These are phyloP conservation scores for Pleodorina starrii DNA, from an alignment of 139 green algal genomes.

Conservation along the genomic window DNA sequence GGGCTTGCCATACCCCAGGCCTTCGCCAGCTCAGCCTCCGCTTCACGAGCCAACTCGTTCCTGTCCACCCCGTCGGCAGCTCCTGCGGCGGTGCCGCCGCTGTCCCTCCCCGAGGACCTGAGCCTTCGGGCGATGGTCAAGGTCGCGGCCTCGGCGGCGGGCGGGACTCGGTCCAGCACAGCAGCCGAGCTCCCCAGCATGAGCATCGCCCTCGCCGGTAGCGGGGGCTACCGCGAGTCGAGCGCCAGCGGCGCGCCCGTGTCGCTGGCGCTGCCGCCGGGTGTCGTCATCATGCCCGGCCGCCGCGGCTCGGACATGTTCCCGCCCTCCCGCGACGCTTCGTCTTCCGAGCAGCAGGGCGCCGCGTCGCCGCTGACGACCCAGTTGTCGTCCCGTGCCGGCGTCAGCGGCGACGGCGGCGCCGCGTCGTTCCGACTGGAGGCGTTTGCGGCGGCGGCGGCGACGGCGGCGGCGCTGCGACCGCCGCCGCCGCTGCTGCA, in stretches of 20 bases:
- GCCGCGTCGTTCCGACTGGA: not conserved
- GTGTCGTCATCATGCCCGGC: not conserved
- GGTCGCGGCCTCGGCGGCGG: not conserved
- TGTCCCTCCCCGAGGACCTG: constrained; percentile 8
- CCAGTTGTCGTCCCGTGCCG: not conserved
- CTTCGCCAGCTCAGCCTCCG: not conserved
- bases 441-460: too few species aligned
- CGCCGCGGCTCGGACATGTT: not conserved
- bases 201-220: not conserved
- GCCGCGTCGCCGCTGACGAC: not conserved
- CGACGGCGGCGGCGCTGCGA: too few species aligned
- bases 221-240: not conserved
- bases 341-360: not conserved
- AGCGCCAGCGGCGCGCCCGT: not conserved
- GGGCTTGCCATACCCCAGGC: not conserved
- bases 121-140: constrained; percentile 31
- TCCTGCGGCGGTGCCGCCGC: not conserved
- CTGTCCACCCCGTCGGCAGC: too few species aligned
- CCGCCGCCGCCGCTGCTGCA: too few species aligned
- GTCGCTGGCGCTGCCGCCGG: not conserved
- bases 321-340: not conserved
- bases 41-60: not conserved
- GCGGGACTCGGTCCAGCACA: not conserved
- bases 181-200: not conserved
- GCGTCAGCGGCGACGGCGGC: not conserved